Evolutionary conservation across 129 eudicot species (phyloP).

Genomic region (Arctium minus): DNA sequence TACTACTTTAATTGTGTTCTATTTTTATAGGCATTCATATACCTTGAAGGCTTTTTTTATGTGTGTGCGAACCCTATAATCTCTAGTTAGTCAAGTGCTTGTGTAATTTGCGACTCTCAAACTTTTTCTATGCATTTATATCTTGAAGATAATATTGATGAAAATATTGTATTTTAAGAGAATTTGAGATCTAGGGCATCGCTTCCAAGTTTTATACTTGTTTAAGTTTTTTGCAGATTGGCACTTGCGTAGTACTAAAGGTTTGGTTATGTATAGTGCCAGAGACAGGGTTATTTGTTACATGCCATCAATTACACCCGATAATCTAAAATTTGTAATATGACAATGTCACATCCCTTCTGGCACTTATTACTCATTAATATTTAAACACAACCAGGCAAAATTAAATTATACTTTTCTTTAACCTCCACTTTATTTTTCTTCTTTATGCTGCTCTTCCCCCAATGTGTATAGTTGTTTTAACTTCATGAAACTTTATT

Average conservation of each 20-base stretch:
- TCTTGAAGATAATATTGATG: neutral
- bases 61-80: neutral
- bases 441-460: neutral
- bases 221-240: neutral
- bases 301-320: neutral
- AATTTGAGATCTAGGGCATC: neutral
- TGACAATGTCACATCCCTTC: neutral
- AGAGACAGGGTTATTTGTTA: neutral
- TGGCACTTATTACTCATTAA: neutral
- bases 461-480: neutral
- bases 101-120: neutral
- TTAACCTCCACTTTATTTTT: neutral
- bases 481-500: slow-evolving; percentile 14
- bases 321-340: neutral
- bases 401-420: neutral
- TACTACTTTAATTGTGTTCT: neutral
- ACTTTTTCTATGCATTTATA: neutral
- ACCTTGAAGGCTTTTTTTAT: neutral
- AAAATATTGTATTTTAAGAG: neutral
- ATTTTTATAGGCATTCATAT: neutral
- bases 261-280: neutral
- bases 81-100: slow-evolving; percentile 4
- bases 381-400: neutral
- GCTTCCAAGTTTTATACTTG: neutral
- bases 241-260: neutral